phyloP scores from a whole-genome alignment of 208 protist genomes.

The Novymonas esmeraldas region DNA sequence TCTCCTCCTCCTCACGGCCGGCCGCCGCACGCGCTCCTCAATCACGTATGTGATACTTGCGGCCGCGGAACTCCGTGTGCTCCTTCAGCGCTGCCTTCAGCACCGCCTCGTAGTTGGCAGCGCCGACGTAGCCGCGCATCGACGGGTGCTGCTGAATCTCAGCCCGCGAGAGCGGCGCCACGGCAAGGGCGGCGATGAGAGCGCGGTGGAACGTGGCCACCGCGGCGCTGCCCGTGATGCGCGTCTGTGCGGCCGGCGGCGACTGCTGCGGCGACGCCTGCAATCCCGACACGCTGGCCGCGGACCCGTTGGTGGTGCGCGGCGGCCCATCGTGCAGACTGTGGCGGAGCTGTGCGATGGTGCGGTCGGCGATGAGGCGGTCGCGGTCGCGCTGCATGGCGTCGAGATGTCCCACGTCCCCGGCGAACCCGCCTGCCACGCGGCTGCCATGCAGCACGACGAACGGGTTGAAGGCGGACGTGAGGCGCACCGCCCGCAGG shows the following conservation, averaged over 20 bases:
- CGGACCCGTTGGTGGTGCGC: slow-evolving; percentile 18
- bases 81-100: slow-evolving; percentile 60
- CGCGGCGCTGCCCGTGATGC: slow-evolving; percentile 14
- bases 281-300: slow-evolving; percentile 29
- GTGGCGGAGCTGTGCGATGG: slow-evolving; percentile 25
- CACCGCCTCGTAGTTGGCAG: slow-evolving; percentile 53
- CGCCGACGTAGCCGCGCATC: slow-evolving; percentile 36
- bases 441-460: slow-evolving; percentile 73
- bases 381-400: slow-evolving; percentile 52
- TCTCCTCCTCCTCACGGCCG: too few relatives aligned
- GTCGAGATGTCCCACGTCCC: slow-evolving; percentile 31
- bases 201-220: slow-evolving; percentile 38
- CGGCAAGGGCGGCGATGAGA: slow-evolving; percentile 50
- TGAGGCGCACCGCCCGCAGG: slow-evolving; percentile 16
- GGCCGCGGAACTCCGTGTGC: slow-evolving; percentile 53
- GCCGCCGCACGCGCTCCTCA: too few relatives aligned
- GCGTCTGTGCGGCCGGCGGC: neutral
- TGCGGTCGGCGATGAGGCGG: slow-evolving; percentile 27
- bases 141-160: slow-evolving; percentile 41
- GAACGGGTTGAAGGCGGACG: slow-evolving; percentile 56
- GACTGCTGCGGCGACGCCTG: slow-evolving; percentile 22
- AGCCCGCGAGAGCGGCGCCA: slow-evolving; percentile 34
- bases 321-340: slow-evolving; percentile 1
- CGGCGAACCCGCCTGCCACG: slow-evolving; percentile 56
- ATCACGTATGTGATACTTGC: slow-evolving; percentile 64